Conservation (phyloP, 2,329 filamentous ascomycete species). For the Xylaria sp. region DNA sequence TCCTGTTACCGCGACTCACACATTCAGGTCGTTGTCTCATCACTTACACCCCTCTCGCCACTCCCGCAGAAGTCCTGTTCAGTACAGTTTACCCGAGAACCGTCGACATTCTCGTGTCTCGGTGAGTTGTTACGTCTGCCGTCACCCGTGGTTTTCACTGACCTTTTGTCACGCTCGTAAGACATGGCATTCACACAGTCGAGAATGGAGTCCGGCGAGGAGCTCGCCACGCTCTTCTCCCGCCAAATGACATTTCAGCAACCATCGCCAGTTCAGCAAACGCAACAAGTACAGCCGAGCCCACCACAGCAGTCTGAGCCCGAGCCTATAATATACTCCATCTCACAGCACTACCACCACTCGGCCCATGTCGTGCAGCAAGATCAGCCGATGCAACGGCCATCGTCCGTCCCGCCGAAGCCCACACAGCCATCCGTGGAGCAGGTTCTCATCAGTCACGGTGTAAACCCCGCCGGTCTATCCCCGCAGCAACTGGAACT, state of each 20-base stretch:
- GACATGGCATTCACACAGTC: slow-evolving; percentile 39
- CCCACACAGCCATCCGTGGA: slow-evolving; percentile 48
- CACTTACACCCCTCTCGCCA: slow-evolving; percentile 9
- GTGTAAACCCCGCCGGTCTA: slow-evolving; percentile 64
- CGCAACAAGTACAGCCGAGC: slow-evolving; percentile 30
- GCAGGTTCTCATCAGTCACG: slow-evolving; percentile 57
- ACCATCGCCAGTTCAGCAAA: slow-evolving; percentile 30
- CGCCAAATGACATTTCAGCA: slow-evolving; percentile 63
- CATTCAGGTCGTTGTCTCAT: slow-evolving; percentile 13
- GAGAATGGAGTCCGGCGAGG: slow-evolving; percentile 66
- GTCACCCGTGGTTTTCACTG: background rate
- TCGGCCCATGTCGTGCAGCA: slow-evolving; percentile 59
- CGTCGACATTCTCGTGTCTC: background rate
- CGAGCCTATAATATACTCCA: slow-evolving; percentile 60
- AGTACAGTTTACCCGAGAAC: slow-evolving; percentile 8
- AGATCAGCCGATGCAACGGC: slow-evolving; percentile 36
- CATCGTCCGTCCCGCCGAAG: slow-evolving; percentile 47
- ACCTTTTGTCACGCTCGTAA: slow-evolving; percentile 12
- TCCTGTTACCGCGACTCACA: slow-evolving; percentile 15
- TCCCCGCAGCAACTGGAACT: slow-evolving; percentile 71
- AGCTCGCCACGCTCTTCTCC: slow-evolving; percentile 74
- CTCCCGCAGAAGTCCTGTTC: slow-evolving; percentile 1
- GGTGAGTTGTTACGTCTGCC: slow-evolving; percentile 3
- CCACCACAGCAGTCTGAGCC: slow-evolving; percentile 27
- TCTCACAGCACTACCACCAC: slow-evolving; percentile 80